Evolutionary conservation across 345 rosid genomes (phyloP), one percentile per base, ranked within the genome.

Genomic region (Reutealis trisperma): DNA sequence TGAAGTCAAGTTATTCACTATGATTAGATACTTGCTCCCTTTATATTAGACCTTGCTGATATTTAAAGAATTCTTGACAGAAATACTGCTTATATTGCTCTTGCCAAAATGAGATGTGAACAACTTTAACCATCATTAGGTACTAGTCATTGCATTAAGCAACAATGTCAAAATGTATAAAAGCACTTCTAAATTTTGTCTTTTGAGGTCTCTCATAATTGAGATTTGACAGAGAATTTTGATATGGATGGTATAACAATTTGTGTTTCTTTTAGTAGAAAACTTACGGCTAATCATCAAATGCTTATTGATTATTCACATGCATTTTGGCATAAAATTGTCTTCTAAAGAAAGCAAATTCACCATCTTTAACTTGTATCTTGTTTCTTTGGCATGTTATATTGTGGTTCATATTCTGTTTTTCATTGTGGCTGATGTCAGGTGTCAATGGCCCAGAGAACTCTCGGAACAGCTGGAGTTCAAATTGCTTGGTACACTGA

Each of bases 381-480:
- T 30, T 75, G 24, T 41, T 44, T 12, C 45, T 64, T 47, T 37
- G 49, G 10, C 45, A 11, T 65, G 54, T 37, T 9, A 44, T 30
- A 41, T 22, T 74, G 24, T 51, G 1, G n/a, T 22, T 63, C 44
- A 52, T n/a, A 63, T 6, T 14, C 7, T 4, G 18, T 63, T 24
- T 47, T 32, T 58, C 63, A 22, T 12, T n/a, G 8, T 77, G 72
- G 61, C 12, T 79, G 63, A 25, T 79, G 84, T 67, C 82, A 94
- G 98, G 99, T 95, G 32, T 95, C 99, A 44, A 93, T 95, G 99
- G 99, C 99, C 66, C 84, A 61, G 87, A 86, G 93, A 82, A 95
- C 99, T 77, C 88, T 95, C 67, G 98, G 99, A 30, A 76, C 82
- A 45, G 83, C 86, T 73, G 98, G 98, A 80, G 97, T 95, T 80